phyloP scores from a whole-genome alignment of 2,329 filamentous ascomycete species.

The Alternaria brassicicola region DNA sequence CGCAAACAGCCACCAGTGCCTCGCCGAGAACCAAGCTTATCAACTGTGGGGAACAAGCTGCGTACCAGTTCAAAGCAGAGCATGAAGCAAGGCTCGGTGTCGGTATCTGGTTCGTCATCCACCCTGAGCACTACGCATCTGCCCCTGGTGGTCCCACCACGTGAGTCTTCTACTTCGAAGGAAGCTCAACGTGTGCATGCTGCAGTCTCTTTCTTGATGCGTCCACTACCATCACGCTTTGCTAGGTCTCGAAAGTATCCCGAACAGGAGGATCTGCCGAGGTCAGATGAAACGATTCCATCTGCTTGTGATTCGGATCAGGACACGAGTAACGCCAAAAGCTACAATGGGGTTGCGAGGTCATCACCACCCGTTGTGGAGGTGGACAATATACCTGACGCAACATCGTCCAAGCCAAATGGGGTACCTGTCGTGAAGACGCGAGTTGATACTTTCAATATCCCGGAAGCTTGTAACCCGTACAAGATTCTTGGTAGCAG shows the following conservation, averaged over 20 bases:
- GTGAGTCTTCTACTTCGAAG: constrained; percentile 42
- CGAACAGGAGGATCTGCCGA: constrained; percentile 12
- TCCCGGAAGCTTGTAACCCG: constrained; percentile 9
- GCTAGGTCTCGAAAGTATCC: constrained; percentile 18
- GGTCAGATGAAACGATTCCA: constrained; percentile 4
- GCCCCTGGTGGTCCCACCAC: constrained; percentile 34
- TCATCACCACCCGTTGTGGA: constrained; percentile 10
- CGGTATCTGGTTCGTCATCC: constrained; percentile 32
- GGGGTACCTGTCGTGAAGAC: constrained; percentile 9
- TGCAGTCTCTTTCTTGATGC: constrained; percentile 37
- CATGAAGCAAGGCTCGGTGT: constrained; percentile 27
- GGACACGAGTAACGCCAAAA: background rate
- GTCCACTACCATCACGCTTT: constrained; percentile 24
- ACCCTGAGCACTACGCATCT: constrained; percentile 23
- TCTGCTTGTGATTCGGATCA: constrained; percentile 3
- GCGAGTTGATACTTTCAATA: constrained; percentile 3
- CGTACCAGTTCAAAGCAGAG: constrained; percentile 30
- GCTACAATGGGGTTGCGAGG: background rate
- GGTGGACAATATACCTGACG: constrained; percentile 17
- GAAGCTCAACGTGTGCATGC: constrained; percentile 39
- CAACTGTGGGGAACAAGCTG: constrained; percentile 20
- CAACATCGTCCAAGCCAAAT: constrained; percentile 16
- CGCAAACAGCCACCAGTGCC: constrained; percentile 22
- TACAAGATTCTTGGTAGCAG: constrained; percentile 5
- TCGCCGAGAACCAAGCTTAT: constrained; percentile 27